Evolutionary conservation across 106 monocot species (phyloP).

Genomic region (Platanthera zijinensis): DNA sequence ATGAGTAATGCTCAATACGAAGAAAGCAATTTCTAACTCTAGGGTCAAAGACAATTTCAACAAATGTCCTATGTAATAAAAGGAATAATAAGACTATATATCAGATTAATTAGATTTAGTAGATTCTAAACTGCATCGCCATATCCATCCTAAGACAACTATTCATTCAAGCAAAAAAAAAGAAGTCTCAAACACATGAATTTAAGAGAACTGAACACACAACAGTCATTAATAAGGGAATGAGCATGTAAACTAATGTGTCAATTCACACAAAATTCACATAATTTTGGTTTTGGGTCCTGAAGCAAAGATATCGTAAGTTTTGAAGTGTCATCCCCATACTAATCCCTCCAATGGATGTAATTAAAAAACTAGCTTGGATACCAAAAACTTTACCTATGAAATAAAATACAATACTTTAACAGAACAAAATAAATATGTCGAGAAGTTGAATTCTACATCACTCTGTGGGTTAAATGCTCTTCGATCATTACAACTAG

Average conservation of each 20-base stretch:
- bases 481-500: too few species aligned
- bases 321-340: not conserved
- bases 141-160: not conserved
- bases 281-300: not conserved
- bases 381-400: not conserved
- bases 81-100: not conserved
- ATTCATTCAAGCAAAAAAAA: conserved; percentile 1
- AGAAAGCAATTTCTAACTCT: conserved; percentile 54
- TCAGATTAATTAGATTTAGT: too few species aligned
- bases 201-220: not conserved
- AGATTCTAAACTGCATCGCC: not conserved
- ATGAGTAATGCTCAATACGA: conserved; percentile 69
- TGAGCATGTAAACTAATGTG: not conserved
- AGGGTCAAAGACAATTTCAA: conserved; percentile 44
- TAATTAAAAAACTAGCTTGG: not conserved
- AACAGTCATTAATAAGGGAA: not conserved
- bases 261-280: not conserved
- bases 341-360: not conserved
- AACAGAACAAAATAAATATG: too few species aligned
- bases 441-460: too few species aligned
- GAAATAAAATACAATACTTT: too few species aligned
- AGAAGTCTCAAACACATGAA: not conserved
- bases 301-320: not conserved
- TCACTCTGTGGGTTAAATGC: too few species aligned
- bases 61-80: conserved; percentile 45